These are phyloP conservation scores for Amanita pseudoporphyria DNA, from an alignment of 768 basidiomycete species.

Conservation along the genomic window DNA sequence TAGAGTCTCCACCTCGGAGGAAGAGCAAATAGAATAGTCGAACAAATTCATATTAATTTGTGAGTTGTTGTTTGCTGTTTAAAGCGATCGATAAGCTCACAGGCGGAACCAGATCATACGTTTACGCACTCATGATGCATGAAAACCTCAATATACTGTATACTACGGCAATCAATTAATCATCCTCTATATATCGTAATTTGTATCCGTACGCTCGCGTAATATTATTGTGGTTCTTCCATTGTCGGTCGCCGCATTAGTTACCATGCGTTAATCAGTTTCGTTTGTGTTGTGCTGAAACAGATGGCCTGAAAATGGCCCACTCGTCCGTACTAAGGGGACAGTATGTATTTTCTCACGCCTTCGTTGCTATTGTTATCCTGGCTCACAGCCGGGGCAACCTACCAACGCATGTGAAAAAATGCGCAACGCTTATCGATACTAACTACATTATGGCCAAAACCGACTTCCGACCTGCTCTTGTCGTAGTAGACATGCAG, in stretches of 20 bases:
- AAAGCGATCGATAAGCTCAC: not conserved
- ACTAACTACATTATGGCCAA: conserved; percentile 3
- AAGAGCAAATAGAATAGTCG: not conserved
- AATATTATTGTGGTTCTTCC: too few species aligned
- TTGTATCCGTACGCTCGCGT: not conserved
- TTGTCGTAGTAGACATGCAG: conserved; percentile 74
- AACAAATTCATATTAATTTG: not conserved
- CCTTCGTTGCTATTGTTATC: too few species aligned
- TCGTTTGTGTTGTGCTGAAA: too few species aligned
- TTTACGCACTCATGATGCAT: too few species aligned
- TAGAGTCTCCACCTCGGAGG: not conserved
- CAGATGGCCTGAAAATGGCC: too few species aligned
- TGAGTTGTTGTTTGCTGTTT: not conserved
- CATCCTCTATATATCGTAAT: not conserved
- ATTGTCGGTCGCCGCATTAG: too few species aligned
- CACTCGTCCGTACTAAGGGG: too few species aligned
- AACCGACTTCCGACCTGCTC: conserved; percentile 33
- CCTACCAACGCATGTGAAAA: too few species aligned
- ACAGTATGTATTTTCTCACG: not conserved
- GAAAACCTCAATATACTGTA: too few species aligned
- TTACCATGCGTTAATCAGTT: too few species aligned
- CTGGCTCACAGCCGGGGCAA: too few species aligned
- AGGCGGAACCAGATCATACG: too few species aligned
- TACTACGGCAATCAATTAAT: not conserved
- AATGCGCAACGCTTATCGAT: not conserved